Percentiles rank a stretch among this genome's conserved stretches.
phyloP scores from a whole-genome alignment of 768 basidiomycete genomes.

The Leucocoprinus birnbaumii region DNA sequence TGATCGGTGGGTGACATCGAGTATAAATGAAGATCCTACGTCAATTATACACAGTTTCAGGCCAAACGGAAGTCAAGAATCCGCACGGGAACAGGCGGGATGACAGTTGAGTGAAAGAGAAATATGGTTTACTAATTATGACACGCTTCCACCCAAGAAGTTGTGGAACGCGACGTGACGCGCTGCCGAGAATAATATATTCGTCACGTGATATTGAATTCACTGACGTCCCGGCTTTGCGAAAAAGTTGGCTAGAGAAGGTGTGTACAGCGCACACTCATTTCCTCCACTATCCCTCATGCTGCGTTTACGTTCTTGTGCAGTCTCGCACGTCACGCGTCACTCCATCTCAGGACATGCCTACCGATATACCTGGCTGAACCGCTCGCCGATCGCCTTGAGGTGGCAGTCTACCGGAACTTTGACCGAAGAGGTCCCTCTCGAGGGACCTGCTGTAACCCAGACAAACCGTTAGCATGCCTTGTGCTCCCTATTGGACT shows the following conservation, averaged over 20 bases:
- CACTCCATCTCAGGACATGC: not conserved
- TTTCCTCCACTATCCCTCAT: not conserved
- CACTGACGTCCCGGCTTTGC: not conserved
- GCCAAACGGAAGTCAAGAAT: not conserved
- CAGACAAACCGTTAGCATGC: constrained; percentile 60
- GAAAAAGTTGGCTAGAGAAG: too few species aligned
- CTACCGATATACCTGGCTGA: not conserved
- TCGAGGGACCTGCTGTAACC: constrained; percentile 45
- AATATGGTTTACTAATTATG: too few species aligned
- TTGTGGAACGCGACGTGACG: too few species aligned
- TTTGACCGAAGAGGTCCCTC: constrained; percentile 1
- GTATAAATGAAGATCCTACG: not conserved
- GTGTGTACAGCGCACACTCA: too few species aligned
- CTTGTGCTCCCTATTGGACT: too few species aligned
- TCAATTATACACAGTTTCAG: not conserved
- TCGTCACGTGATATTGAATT: not conserved
- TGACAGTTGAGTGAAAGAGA: too few species aligned
- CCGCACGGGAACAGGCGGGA: not conserved
- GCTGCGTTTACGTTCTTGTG: constrained; percentile 16
- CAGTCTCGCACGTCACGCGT: constrained; percentile 6
- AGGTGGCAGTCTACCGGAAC: constrained; percentile 25
- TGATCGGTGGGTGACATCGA: constrained; percentile 17
- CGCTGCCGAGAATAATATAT: not conserved
- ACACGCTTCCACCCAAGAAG: too few species aligned
- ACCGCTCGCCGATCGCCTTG: not conserved